Base-by-base conservation (phyloP, 2,329 filamentous ascomycete genomes). In the Beauveria bassiana region DNA sequence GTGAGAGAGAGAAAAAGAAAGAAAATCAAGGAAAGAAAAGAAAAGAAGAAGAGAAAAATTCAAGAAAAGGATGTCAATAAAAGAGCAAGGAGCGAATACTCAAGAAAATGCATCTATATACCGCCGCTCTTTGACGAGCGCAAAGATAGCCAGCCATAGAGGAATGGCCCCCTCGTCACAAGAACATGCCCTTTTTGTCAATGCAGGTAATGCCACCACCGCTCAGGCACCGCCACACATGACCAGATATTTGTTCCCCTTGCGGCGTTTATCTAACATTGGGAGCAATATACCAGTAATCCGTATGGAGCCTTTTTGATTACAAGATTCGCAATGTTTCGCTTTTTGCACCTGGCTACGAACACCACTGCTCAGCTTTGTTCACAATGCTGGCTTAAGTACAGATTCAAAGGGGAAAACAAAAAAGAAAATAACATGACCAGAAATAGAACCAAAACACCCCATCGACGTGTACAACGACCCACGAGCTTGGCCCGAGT, bases 381-480 rank as follows among this genome's bases (percentile, higher is more conserved):
- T 38, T 38, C 5, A 22, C 3, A 16, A 38, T 5, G 34, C 12
- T 14, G 34, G 34, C 34, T 38, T 5, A 38, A 38, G 12, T 16
- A 38, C 34, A 38, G 34, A 38, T 16, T 38, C 14, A 16, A 38
- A 38, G 5, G 34, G 34, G 12, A 42, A 31, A 55, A 45, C 3
- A 57, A 57, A 57, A 47, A 20, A 14, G 0, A 38, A 34, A 34
- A 2, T 6, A 38, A 40, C 28, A 24, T 10, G 28, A 42, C 22
- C 20, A 28, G 34, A 38, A 38, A 38, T 24, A 24, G 6, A n/a
- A 18, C 40, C 31, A 8, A 5, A 14, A 47, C 31, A 31, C 16
- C 16, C 22, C 47, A 43, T 42, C 47, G 20, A 52, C 57, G 57
- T 59, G 57, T 59, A 42, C 57, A 59, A 50, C 16, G 57, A 24